Evolutionary conservation across 2,329 filamentous ascomycete genomes (phyloP).

Genomic region (Lojkania enalia): DNA sequence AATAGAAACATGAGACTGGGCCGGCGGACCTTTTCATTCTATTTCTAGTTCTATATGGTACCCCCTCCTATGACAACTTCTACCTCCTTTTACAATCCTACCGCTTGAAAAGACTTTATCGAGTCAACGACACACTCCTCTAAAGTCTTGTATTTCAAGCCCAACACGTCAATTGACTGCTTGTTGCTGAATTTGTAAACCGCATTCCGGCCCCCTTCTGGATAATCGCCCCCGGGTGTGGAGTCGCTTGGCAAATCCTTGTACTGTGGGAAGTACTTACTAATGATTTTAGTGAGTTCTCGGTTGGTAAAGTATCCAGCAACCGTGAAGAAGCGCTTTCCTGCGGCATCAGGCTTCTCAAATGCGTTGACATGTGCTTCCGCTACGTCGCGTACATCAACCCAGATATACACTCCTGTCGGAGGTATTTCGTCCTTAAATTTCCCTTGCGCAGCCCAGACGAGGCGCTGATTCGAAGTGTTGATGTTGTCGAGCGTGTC

Average conservation of each 20-base stretch:
- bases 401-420: slow-evolving; percentile 57
- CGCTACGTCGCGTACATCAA: slow-evolving; percentile 61
- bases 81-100: slow-evolving; percentile 50
- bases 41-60: no score
- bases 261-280: slow-evolving; percentile 59
- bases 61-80: not conserved
- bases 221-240: slow-evolving; percentile 50
- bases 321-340: slow-evolving; percentile 65
- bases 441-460: slow-evolving; percentile 65
- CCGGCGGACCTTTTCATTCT: no score
- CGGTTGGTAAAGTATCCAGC: slow-evolving; percentile 65
- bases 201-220: slow-evolving; percentile 50
- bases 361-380: slow-evolving; percentile 64
- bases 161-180: slow-evolving; percentile 59
- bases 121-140: slow-evolving; percentile 64
- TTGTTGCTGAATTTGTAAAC: slow-evolving; percentile 57
- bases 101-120: slow-evolving; percentile 64
- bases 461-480: slow-evolving; percentile 71
- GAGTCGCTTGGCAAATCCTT: slow-evolving; percentile 53
- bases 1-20: no score
- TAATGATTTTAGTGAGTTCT: slow-evolving; percentile 59
- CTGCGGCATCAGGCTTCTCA: slow-evolving; percentile 59
- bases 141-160: slow-evolving; percentile 61
- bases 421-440: slow-evolving; percentile 61
- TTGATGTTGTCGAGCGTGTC: slow-evolving; percentile 67